These are phyloP conservation scores for Cyberlindnera misumaiensis DNA, from an alignment of 805 yeast species.

Conservation along the genomic window DNA sequence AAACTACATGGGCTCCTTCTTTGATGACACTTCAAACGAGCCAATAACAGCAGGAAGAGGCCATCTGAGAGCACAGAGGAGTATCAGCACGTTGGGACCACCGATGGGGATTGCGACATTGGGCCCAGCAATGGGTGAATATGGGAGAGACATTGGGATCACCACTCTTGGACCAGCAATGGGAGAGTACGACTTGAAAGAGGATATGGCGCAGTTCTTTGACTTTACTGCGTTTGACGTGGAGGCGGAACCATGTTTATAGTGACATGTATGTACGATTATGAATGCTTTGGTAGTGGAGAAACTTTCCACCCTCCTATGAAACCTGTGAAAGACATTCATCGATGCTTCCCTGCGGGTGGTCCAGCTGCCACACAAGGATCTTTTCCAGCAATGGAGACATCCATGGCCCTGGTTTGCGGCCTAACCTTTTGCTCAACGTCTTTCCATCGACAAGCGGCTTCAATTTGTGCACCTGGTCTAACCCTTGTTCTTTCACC, in stretches of 20 bases:
- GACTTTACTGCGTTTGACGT: constrained; percentile 21
- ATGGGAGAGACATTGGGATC: neutral
- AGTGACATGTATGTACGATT: constrained; percentile 14
- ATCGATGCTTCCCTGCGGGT: constrained; percentile 48
- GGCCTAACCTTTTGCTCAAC: constrained; percentile 40
- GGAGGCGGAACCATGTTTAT: constrained; percentile 15
- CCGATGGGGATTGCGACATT: constrained; percentile 9
- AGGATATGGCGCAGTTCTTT: constrained; percentile 15
- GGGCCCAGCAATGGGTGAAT: too few species aligned
- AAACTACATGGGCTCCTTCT: constrained; percentile 14
- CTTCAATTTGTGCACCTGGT: constrained; percentile 40
- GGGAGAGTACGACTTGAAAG: neutral
- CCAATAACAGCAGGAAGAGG: constrained; percentile 5
- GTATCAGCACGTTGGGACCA: constrained; percentile 19
- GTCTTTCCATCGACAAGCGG: constrained; percentile 76
- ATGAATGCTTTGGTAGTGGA: too few species aligned
- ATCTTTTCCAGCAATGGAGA: constrained; percentile 46
- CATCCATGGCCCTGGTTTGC: constrained; percentile 89
- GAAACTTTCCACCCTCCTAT: too few species aligned
- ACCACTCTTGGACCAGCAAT: neutral
- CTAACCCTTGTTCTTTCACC: constrained; percentile 10
- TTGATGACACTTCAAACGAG: constrained; percentile 14
- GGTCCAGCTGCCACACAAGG: constrained; percentile 70
- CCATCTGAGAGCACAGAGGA: constrained; percentile 11
- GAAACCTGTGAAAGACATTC: constrained; percentile 37